A percentile compares a stretch with the other conserved stretches of the same genome.
Evolutionary conservation across 106 monocot species (phyloP).

Genomic region (Iris macrosiphon): DNA sequence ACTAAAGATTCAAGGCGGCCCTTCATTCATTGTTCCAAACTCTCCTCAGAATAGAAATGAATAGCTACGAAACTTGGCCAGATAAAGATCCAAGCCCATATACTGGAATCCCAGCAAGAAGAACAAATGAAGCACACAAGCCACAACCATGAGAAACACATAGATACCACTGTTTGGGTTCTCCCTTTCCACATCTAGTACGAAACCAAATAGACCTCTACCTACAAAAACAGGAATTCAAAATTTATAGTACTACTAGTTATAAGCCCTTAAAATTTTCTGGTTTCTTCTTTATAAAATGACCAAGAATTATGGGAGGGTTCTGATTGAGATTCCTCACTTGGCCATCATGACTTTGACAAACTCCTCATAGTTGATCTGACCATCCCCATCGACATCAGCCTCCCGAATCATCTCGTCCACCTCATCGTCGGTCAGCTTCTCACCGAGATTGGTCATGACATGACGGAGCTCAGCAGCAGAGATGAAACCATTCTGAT

Average conservation of each 20-base stretch:
- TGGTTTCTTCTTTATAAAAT: constrained; percentile 7
- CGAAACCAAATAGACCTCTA: constrained; percentile 1
- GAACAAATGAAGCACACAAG: not conserved
- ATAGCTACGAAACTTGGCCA: too few species aligned
- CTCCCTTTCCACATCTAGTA: not conserved
- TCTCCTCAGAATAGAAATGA: too few species aligned
- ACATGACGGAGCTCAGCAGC: constrained; percentile 50
- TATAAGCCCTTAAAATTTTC: constrained; percentile 1
- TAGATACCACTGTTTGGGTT: not conserved
- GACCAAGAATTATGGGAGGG: constrained; percentile 6
- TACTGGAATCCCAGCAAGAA: too few species aligned
- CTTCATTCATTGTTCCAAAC: too few species aligned
- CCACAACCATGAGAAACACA: constrained; percentile 2
- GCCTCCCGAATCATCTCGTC: constrained; percentile 53
- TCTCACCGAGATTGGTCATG: constrained; percentile 57
- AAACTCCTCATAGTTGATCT: constrained; percentile 61
- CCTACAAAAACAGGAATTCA: constrained; percentile 1
- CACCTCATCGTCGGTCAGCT: constrained; percentile 48
- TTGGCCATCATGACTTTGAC: constrained; percentile 70
- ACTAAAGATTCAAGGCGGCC: too few species aligned
- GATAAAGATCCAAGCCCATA: too few species aligned
- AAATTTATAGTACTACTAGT: constrained; percentile 1
- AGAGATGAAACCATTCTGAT: constrained; percentile 57
- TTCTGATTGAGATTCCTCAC: constrained; percentile 14
- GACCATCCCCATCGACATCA: constrained; percentile 48